A percentile compares a stretch with the other conserved stretches of the same genome.
phyloP scores from a whole-genome alignment of 2,329 filamentous ascomycete species.

The Thielaviopsis populi region DNA sequence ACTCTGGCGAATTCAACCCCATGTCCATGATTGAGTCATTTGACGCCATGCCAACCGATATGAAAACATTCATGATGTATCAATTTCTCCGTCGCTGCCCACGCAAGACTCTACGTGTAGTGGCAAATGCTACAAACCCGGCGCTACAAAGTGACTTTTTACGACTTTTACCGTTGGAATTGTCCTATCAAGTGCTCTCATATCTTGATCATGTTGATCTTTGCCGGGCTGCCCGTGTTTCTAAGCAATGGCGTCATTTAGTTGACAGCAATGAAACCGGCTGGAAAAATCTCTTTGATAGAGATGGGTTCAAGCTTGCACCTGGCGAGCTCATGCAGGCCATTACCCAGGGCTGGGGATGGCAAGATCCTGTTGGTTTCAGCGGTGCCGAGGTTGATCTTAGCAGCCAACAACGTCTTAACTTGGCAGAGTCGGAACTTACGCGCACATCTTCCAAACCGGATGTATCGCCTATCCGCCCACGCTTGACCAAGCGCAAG shows the following conservation, averaged over 20 bases:
- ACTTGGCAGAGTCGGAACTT: conserved; percentile 38
- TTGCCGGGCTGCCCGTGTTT: conserved; percentile 82
- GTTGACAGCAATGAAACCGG: conserved; percentile 87
- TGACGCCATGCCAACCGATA: conserved; percentile 74
- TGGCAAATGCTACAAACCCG: conserved; percentile 83
- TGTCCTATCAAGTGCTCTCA: conserved; percentile 73
- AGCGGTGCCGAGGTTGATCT: conserved; percentile 71
- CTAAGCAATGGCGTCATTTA: conserved; percentile 81
- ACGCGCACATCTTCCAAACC: neutral
- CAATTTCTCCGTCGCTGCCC: conserved; percentile 80
- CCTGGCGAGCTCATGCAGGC: conserved; percentile 73
- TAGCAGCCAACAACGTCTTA: conserved; percentile 41
- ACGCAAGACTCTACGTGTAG: conserved; percentile 73
- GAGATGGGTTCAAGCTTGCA: conserved; percentile 65
- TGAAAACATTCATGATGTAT: conserved; percentile 96
- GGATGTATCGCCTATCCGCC: conserved; percentile 18
- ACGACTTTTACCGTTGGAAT: conserved; percentile 64
- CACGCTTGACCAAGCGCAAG: conserved; percentile 34
- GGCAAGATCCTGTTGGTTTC: conserved; percentile 70
- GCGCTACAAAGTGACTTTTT: conserved; percentile 91
- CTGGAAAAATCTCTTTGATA: conserved; percentile 85
- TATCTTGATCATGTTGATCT: conserved; percentile 77
- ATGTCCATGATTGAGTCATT: conserved; percentile 77
- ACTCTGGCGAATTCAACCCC: conserved; percentile 50
- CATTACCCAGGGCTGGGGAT: conserved; percentile 87